Base-by-base conservation (phyloP, 805 yeast species). In the Barnettozyma wickerhamii region DNA sequence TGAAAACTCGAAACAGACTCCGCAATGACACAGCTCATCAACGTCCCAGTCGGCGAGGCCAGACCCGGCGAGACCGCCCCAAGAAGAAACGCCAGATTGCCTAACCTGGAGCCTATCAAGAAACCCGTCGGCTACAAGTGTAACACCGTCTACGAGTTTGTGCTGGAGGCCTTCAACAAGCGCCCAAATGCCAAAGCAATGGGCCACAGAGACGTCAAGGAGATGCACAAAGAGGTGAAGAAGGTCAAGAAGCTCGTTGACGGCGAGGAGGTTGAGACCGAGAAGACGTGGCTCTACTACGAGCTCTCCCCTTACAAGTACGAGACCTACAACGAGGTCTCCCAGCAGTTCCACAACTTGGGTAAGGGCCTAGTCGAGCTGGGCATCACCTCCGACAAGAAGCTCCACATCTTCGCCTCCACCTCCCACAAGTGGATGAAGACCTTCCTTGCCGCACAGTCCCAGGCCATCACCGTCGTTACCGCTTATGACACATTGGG, bases 401-500 rank as follows among this genome's bases (percentile, higher is more conserved):
- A 75, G 51, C 60, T 91, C 52, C 96, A 89, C 62, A 74, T 91
- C 40, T 93, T 81, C 65, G 96, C 96, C 19, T 64, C 85, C 17
- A 93, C 99, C 12, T 84, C 95, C 13, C 82, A 77, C 42, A 79
- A 78, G 58, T 91, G 98, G 98, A 77, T 91, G 87, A 84, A 86
- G 66, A 75, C 86, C 24, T 91, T 79, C 49, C 62, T 87, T 44
- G 96, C 90, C 13, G 74, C 87, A 39, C 77, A 78, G 53, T 69
- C 89, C 38, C 96, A 88, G 64, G 66, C 75, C 37, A 81, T 93
- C 45, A 85, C 98, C 19, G 74, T 84, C 42, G 98, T 89, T 30
- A 93, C 99, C 13, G 98, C 99, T 29, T 93, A 93, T 64, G 97
- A 90, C 63, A 88, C 96, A 32, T 72, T 90, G 50, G 97, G 97